These are phyloP conservation scores for Trichodelitschia bisporula DNA, from an alignment of 495 filamentous ascomycete genomes.

Conservation along the genomic window DNA sequence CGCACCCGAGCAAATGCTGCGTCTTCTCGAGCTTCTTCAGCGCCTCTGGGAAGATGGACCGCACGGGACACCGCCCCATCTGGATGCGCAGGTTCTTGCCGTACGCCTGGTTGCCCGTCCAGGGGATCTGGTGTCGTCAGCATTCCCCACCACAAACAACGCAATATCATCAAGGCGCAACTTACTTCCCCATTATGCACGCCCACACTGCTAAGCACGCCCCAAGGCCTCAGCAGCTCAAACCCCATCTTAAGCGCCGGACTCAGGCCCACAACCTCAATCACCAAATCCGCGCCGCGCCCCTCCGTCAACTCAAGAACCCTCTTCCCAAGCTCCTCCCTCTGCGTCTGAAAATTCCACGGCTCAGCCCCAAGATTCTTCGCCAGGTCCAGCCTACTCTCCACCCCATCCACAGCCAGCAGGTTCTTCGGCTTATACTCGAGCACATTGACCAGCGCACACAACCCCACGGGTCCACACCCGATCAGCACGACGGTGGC, in stretches of 20 bases:
- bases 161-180: neutral
- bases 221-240: slow-evolving; percentile 71
- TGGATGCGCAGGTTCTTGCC: slow-evolving; percentile 76
- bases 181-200: slow-evolving; percentile 73
- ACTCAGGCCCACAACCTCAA: slow-evolving; percentile 78
- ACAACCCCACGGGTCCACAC: slow-evolving; percentile 55
- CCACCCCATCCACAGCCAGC: slow-evolving; percentile 66
- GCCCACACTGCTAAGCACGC: slow-evolving; percentile 67
- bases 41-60: slow-evolving; percentile 58
- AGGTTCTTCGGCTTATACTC: slow-evolving; percentile 61
- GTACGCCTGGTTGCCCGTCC: slow-evolving; percentile 63
- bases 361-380: slow-evolving; percentile 60
- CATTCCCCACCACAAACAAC: neutral
- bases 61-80: slow-evolving; percentile 84
- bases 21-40: slow-evolving; percentile 57
- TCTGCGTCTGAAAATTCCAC: slow-evolving; percentile 53
- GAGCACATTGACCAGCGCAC: slow-evolving; percentile 61
- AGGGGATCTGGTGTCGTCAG: slow-evolving; percentile 41
- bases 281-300: slow-evolving; percentile 69
- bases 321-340: slow-evolving; percentile 38
- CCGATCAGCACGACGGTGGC: slow-evolving; percentile 64
- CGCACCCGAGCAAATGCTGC: slow-evolving; percentile 59
- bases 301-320: slow-evolving; percentile 59
- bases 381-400: slow-evolving; percentile 54
- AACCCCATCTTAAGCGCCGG: slow-evolving; percentile 63